Evolutionary conservation across 2,329 filamentous ascomycete species (phyloP), one percentile per base, ranked within the genome.

Genomic region (Epichloe elymi): DNA sequence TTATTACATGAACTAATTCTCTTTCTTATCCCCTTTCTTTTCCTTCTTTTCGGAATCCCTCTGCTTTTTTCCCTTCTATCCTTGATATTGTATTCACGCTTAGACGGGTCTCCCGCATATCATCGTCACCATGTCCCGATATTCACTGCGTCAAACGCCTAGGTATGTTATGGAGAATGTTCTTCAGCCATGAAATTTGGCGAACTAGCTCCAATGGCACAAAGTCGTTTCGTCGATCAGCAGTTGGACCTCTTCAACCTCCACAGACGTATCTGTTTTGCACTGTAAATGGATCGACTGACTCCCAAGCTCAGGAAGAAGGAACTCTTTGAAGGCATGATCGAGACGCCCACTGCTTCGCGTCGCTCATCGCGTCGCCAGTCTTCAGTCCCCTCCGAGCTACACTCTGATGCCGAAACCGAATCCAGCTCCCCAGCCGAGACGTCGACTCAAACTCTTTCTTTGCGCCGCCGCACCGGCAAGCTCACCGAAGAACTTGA

Each of bases 271-370:
- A 39, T 17, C 39, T 35, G 42, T 30, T 17, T 51, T 37, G 19
- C 39, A 33, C 30, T 42, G 14, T 36, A 17, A 36, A 15, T 8
- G n/a, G 17, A 23, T 47, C 49, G 39, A 57, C 52, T 50, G 36
- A 46, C 20, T n/a, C 11, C 35, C 35, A 11, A 26, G 3, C 51
- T 2, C 39, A 81, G 78, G 57, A 81, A 81, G 65, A 79, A 78
- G 66, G 77, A 80, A 61, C 73, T 78, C 52, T 80, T 79, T 58
- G 72, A 78, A 37, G 78, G 78, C 58, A 79, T 81, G 77, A 67
- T 81, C 54, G 76, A 79, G 63, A 81, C 77, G 8, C 76, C 77
- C 26, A 58, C 51, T 48, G 40, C 54, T 48, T 53, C 54, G 37
- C 65, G 66, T 41, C 74, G 74, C 42, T 69, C 70, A 52, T 67